A percentile compares a stretch with the other conserved stretches of the same genome.
These are phyloP conservation scores for Sungouiozyma intestinalis DNA, from an alignment of 805 yeast species.

Conservation along the genomic window DNA sequence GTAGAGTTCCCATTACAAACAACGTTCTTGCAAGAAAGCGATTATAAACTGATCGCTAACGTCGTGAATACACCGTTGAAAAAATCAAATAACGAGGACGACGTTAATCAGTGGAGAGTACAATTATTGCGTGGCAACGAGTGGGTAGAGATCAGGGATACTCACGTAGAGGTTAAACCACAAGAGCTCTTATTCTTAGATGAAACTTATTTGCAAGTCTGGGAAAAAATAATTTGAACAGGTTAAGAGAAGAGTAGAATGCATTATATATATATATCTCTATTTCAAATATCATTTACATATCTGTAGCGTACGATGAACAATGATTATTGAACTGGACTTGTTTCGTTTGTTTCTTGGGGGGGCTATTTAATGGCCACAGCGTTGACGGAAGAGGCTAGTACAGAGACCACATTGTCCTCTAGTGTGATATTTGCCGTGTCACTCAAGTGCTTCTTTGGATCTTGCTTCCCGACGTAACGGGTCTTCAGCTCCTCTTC, in stretches of 20 bases:
- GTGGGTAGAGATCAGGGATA: slow-evolving; percentile 55
- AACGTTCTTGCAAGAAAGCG: slow-evolving; percentile 23
- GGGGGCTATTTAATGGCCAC: slow-evolving; percentile 62
- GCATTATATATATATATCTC: background rate
- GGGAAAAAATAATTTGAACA: slow-evolving; percentile 48
- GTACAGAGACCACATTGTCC: slow-evolving; percentile 76
- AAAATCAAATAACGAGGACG: slow-evolving; percentile 19
- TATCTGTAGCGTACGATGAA: no score
- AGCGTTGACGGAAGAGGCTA: slow-evolving; percentile 83
- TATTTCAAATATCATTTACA: background rate
- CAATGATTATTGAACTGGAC: background rate
- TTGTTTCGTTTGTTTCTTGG: slow-evolving; percentile 1
- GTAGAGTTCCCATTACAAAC: slow-evolving; percentile 42
- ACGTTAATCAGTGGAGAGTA: slow-evolving; percentile 36
- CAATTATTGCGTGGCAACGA: slow-evolving; percentile 36
- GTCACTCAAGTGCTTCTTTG: slow-evolving; percentile 90
- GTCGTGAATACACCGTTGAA: slow-evolving; percentile 30
- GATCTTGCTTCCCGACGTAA: slow-evolving; percentile 97
- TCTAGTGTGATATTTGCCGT: slow-evolving; percentile 81
- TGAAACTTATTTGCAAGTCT: slow-evolving; percentile 57
- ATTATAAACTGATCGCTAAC: slow-evolving; percentile 41
- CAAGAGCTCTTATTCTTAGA: slow-evolving; percentile 50
- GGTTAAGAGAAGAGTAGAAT: no score
- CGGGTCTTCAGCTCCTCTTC: slow-evolving; percentile 89
- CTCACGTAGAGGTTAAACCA: slow-evolving; percentile 37